Conservation (phyloP, 805 yeast genomes). For the Lipomyces mesembrius region DNA sequence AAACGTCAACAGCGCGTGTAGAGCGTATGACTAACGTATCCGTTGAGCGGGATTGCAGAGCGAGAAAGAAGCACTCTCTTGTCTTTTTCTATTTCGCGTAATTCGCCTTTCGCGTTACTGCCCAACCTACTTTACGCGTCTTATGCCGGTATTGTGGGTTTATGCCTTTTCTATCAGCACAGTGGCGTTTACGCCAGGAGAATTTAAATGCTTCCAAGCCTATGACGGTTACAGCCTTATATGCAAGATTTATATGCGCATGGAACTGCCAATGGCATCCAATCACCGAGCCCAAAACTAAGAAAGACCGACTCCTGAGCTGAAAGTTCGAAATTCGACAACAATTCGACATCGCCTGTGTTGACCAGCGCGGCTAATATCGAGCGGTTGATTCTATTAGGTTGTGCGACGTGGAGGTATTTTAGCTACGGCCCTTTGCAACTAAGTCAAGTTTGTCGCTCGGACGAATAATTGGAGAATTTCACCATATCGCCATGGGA, state of each 20-base stretch:
- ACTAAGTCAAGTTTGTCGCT: background rate
- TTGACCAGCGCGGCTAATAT: background rate
- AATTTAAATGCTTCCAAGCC: no score
- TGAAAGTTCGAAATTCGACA: background rate
- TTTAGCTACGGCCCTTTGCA: background rate
- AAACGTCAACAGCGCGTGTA: background rate
- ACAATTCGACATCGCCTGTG: background rate
- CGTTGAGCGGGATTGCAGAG: background rate
- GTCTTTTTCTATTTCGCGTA: background rate
- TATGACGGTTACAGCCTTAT: background rate
- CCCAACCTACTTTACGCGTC: background rate
- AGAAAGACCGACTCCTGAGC: background rate
- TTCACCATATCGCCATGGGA: constrained; percentile 12
- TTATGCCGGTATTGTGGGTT: background rate
- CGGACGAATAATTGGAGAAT: background rate
- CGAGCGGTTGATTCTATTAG: background rate
- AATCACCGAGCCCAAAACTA: background rate
- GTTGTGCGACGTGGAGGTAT: background rate
- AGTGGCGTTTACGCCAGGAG: background rate
- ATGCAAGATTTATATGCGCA: background rate
- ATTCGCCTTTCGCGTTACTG: background rate
- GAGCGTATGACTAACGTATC: constrained; percentile 1
- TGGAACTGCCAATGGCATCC: background rate
- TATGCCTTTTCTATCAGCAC: background rate
- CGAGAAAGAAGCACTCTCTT: background rate